A percentile compares a stretch with the other conserved stretches of the same genome.
Evolutionary conservation across 2,329 filamentous ascomycete genomes (phyloP).

Genomic region (Orbilia javanica): DNA sequence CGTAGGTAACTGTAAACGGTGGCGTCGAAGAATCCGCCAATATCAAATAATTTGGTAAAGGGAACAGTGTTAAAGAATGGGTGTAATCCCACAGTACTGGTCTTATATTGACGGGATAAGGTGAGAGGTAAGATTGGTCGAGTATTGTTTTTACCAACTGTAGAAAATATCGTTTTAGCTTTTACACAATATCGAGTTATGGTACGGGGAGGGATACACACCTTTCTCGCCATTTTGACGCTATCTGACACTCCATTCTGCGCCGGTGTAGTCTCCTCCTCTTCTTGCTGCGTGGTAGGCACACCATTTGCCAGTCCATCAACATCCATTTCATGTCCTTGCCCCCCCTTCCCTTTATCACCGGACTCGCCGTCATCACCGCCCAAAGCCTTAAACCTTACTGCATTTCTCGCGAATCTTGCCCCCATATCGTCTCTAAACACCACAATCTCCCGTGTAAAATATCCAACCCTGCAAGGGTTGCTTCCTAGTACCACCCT

Average conservation of each 20-base stretch:
- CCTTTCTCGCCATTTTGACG: constrained; percentile 62
- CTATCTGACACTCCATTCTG: constrained; percentile 67
- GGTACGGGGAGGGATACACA: constrained; percentile 6
- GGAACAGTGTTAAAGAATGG: constrained; percentile 80
- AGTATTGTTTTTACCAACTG: constrained; percentile 91
- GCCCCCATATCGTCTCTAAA: constrained; percentile 88
- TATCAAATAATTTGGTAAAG: constrained; percentile 69
- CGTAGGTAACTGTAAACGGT: constrained; percentile 89
- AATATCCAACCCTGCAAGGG: constrained; percentile 83
- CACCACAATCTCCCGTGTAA: constrained; percentile 87
- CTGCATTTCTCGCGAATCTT: constrained; percentile 80
- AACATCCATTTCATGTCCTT: constrained; percentile 68
- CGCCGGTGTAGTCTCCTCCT: constrained; percentile 3
- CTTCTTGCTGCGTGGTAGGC: constrained; percentile 49
- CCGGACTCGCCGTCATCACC: constrained; percentile 57
- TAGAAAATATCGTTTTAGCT: constrained; percentile 66
- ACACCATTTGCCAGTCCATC: constrained; percentile 63
- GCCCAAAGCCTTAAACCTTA: constrained; percentile 73
- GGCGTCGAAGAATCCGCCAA: constrained; percentile 85
- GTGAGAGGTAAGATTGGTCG: constrained; percentile 88
- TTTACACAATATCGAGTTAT: neutral
- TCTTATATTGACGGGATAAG: constrained; percentile 82
- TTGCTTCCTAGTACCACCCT: constrained; percentile 91
- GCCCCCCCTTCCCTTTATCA: constrained; percentile 39
- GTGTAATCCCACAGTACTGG: constrained; percentile 93